Evolutionary conservation across 768 basidiomycete genomes (phyloP).

Genomic region (Kwoniella shandongensis): DNA sequence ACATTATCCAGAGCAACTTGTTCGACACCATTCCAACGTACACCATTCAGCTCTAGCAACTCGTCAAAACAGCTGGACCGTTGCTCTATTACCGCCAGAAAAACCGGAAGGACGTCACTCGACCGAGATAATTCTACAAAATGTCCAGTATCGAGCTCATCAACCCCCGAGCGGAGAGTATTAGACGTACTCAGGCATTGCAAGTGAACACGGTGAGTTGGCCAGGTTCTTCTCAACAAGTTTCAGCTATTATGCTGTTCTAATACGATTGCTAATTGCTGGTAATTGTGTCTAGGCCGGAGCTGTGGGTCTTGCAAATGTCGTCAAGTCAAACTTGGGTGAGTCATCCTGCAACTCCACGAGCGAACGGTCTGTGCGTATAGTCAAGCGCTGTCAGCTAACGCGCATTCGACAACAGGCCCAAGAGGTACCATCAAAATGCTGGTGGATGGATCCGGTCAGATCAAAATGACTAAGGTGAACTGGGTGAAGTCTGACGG

Average conservation of each 20-base stretch:
- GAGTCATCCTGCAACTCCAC: constrained; percentile 13
- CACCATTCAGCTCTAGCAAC: too few relatives aligned
- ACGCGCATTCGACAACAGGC: constrained; percentile 60
- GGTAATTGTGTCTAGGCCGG: constrained; percentile 59
- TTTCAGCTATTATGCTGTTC: neutral
- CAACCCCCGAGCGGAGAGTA: constrained; percentile 94
- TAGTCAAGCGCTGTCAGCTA: too few relatives aligned
- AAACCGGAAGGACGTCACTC: too few relatives aligned
- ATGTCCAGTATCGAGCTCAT: constrained; percentile 72
- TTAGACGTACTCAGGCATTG: constrained; percentile 81
- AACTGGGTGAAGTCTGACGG: constrained; percentile 2
- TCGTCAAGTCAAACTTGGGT: constrained; percentile 97
- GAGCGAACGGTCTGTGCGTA: neutral
- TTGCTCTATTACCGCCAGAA: too few relatives aligned
- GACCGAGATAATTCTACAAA: neutral
- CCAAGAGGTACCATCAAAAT: constrained; percentile 98
- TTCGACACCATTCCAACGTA: too few relatives aligned
- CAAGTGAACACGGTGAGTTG: constrained; percentile 63
- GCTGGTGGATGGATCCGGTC: constrained; percentile 96
- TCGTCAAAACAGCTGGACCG: too few relatives aligned
- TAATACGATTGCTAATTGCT: too few relatives aligned
- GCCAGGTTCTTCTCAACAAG: neutral
- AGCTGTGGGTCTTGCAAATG: constrained; percentile 93
- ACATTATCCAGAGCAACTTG: too few relatives aligned
- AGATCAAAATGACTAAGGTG: constrained; percentile 95